phyloP scores from a whole-genome alignment of 495 filamentous ascomycete genomes.

The Penicillium soppii region DNA sequence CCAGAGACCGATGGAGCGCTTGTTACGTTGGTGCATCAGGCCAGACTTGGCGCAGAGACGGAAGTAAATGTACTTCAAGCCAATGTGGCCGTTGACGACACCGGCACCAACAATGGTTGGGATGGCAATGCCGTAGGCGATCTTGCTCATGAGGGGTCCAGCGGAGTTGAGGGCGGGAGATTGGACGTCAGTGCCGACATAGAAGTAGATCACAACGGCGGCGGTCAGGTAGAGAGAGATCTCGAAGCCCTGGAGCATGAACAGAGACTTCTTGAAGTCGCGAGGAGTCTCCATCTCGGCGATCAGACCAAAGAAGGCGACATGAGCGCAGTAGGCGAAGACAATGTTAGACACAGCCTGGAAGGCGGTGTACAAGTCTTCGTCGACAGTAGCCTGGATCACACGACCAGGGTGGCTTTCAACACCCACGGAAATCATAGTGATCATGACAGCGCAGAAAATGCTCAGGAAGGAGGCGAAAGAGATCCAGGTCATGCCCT shows the following conservation, averaged over 20 bases:
- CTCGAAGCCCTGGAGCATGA: conserved; percentile 62
- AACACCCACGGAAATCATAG: conserved; percentile 70
- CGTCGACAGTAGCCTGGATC: conserved; percentile 30
- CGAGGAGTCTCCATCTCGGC: conserved; percentile 70
- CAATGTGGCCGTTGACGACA: conserved; percentile 67
- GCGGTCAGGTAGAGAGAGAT: conserved; percentile 67
- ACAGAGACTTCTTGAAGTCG: conserved; percentile 67
- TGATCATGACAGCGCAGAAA: conserved; percentile 55
- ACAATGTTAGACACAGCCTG: conserved; percentile 51
- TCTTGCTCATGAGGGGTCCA: conserved; percentile 60
- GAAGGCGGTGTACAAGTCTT: conserved; percentile 38
- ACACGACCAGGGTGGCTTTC: conserved; percentile 30
- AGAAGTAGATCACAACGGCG: conserved; percentile 70
- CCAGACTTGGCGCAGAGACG: conserved; percentile 54
- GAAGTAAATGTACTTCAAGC: conserved; percentile 65
- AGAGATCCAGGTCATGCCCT: conserved; percentile 60
- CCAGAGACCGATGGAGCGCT: conserved; percentile 51
- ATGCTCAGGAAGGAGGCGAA: conserved; percentile 50
- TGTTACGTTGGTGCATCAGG: conserved; percentile 54
- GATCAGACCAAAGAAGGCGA: conserved; percentile 75
- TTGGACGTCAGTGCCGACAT: conserved; percentile 61
- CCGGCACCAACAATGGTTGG: conserved; percentile 70
- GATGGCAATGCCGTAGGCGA: conserved; percentile 76
- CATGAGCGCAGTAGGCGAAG: conserved; percentile 60
- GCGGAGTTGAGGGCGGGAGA: conserved; percentile 73